Evolutionary conservation across 1,284 basidiomycete species (phyloP).

Genomic region (Ganoderma meredithae): DNA sequence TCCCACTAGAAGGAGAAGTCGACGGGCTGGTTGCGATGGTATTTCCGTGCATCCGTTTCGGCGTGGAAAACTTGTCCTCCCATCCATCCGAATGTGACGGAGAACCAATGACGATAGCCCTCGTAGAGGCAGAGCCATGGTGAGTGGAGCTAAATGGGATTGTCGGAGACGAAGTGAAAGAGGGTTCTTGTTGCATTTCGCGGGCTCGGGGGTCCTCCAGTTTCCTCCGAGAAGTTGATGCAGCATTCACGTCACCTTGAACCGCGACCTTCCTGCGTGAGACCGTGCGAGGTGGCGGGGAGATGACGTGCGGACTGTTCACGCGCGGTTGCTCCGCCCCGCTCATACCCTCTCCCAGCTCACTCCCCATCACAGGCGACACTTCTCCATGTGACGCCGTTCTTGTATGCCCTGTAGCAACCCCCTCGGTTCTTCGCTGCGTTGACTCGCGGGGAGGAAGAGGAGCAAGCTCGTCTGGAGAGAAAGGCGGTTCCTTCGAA

Average conservation of each 20-base stretch:
- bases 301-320: conserved; percentile 14
- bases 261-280: conserved; percentile 11
- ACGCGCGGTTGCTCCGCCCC: conserved; percentile 12
- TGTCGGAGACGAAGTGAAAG: background rate
- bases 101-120: conserved; percentile 12
- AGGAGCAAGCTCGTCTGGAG: background rate
- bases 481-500: background rate
- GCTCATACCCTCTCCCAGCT: conserved; percentile 9
- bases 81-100: conserved; percentile 15
- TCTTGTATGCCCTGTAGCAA: background rate
- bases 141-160: conserved; percentile 5
- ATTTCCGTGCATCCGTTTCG: conserved; percentile 23
- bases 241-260: background rate
- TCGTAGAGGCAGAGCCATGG: conserved; percentile 16
- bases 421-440: background rate
- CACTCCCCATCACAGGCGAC: conserved; percentile 25
- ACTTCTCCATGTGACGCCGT: background rate
- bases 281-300: conserved; percentile 13
- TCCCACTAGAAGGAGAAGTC: conserved; percentile 1
- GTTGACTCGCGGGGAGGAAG: background rate
- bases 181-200: background rate
- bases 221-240: background rate
- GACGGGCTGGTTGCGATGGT: conserved; percentile 3
- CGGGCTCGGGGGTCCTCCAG: background rate
- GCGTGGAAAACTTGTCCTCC: conserved; percentile 31